Evolutionary conservation across 2,329 filamentous ascomycete genomes (phyloP).

Genomic region (Didymella glomerata): DNA sequence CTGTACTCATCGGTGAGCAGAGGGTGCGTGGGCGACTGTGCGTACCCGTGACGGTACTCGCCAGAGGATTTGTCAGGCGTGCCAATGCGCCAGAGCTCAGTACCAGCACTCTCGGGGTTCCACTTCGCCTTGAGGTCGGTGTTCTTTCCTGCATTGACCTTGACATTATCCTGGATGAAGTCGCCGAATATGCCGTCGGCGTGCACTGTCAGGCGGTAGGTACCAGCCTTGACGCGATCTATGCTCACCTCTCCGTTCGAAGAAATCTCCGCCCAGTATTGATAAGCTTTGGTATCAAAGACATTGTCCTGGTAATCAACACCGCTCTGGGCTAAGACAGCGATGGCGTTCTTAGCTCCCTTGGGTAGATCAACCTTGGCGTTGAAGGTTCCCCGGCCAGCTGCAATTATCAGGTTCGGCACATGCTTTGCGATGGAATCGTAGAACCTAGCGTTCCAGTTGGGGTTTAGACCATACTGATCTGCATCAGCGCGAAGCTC

Average conservation of each 20-base stretch:
- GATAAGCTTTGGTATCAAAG: slow-evolving; percentile 61
- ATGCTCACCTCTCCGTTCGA: slow-evolving; percentile 61
- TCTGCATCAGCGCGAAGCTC: slow-evolving; percentile 63
- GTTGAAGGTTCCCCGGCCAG: slow-evolving; percentile 60
- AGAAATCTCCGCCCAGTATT: slow-evolving; percentile 65
- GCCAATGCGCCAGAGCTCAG: slow-evolving; percentile 68
- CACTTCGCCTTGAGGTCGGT: slow-evolving; percentile 54
- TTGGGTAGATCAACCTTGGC: slow-evolving; percentile 62
- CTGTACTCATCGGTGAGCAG: slow-evolving; percentile 64
- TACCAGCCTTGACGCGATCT: slow-evolving; percentile 63
- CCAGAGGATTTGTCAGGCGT: slow-evolving; percentile 68
- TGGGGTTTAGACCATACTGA: slow-evolving; percentile 58
- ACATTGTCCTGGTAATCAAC: slow-evolving; percentile 68
- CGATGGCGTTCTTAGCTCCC: slow-evolving; percentile 61
- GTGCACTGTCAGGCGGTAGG: slow-evolving; percentile 69
- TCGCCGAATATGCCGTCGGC: slow-evolving; percentile 69
- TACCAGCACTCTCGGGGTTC: slow-evolving; percentile 64
- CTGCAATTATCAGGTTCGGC: slow-evolving; percentile 65
- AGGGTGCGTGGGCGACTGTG: slow-evolving; percentile 59
- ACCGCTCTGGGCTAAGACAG: slow-evolving; percentile 62
- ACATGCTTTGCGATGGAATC: slow-evolving; percentile 68
- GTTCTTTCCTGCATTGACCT: slow-evolving; percentile 54
- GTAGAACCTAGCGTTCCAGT: slow-evolving; percentile 68
- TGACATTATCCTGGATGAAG: slow-evolving; percentile 62
- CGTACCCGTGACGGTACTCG: slow-evolving; percentile 67